Evolutionary conservation across 805 yeast species (phyloP).

Genomic region (Wickerhamiella sergipiensis): DNA sequence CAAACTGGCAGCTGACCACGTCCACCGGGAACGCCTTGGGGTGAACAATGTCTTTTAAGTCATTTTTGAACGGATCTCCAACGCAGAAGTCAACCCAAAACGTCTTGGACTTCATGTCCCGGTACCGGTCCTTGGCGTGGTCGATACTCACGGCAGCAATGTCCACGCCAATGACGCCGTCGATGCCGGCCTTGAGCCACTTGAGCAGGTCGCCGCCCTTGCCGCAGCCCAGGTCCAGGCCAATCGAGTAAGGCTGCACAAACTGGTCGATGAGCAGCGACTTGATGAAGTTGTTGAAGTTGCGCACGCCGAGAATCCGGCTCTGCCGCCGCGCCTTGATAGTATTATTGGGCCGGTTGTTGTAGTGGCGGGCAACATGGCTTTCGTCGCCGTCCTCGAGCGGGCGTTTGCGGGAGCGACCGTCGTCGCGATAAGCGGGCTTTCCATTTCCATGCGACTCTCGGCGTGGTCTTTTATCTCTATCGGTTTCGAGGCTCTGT

Average conservation of each 20-base stretch:
- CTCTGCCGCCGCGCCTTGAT: conserved; percentile 52
- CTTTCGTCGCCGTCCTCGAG: conserved; percentile 8
- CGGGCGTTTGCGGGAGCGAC: not conserved
- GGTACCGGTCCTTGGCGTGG: conserved; percentile 72
- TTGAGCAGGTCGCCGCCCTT: conserved; percentile 95
- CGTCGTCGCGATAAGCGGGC: not conserved
- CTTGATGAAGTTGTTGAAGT: conserved; percentile 85
- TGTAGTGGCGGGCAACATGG: conserved; percentile 72
- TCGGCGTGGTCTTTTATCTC: too few relatives aligned
- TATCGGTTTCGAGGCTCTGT: not conserved
- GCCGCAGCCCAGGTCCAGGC: conserved; percentile 88
- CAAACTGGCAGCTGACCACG: conserved; percentile 79
- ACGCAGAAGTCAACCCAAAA: conserved; percentile 77
- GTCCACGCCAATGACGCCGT: conserved; percentile 81
- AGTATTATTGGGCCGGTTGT: conserved; percentile 61
- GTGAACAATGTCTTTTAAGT: conserved; percentile 54
- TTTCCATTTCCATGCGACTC: too few relatives aligned
- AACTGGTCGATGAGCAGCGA: conserved; percentile 67
- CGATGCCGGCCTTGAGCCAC: conserved; percentile 61
- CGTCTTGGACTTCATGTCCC: conserved; percentile 34
- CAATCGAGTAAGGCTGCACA: conserved; percentile 40
- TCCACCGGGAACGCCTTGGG: conserved; percentile 77
- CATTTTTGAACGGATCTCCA: conserved; percentile 76
- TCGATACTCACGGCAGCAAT: conserved; percentile 76
- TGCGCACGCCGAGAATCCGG: conserved; percentile 72